Percentiles rank a stretch among this genome's conserved stretches.
phyloP scores from a whole-genome alignment of 495 filamentous ascomycete species.

The Podospora appendiculata region DNA sequence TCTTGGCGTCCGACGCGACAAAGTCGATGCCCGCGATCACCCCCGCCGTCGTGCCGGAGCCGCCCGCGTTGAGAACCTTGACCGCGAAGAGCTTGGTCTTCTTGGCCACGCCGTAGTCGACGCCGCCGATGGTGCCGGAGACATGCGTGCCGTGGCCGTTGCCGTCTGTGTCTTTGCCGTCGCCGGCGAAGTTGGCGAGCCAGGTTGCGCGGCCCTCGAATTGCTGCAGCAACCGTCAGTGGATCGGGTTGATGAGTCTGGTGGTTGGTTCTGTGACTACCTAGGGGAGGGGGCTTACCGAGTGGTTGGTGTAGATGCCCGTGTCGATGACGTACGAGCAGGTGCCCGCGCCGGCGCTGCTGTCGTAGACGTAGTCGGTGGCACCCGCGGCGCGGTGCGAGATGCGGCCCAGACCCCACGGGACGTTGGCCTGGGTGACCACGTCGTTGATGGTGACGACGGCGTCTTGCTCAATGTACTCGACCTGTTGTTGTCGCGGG shows the following conservation, averaged over 20 bases:
- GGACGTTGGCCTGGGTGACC: conserved; percentile 38
- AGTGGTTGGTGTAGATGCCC: conserved; percentile 49
- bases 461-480: conserved; percentile 29
- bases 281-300: conserved; percentile 21
- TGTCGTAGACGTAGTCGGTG: conserved; percentile 51
- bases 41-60: conserved; percentile 30
- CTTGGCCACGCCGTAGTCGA: conserved; percentile 59
- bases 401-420: conserved; percentile 53
- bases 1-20: conserved; percentile 25
- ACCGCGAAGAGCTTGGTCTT: conserved; percentile 56
- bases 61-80: conserved; percentile 52
- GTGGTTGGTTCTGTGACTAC: not conserved
- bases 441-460: conserved; percentile 36
- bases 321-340: conserved; percentile 55
- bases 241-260: too few species aligned
- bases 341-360: conserved; percentile 46
- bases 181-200: conserved; percentile 28
- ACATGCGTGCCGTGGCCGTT: conserved; percentile 55
- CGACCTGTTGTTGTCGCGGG: conserved; percentile 3
- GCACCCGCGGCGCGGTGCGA: conserved; percentile 42
- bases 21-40: conserved; percentile 42
- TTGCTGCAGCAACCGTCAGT: conserved; percentile 14
- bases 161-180: conserved; percentile 27
- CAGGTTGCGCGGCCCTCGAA: conserved; percentile 50
- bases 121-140: conserved; percentile 54